Evolutionary conservation across 1,139 yeast species (phyloP).

Genomic region (Taphrina pruni): DNA sequence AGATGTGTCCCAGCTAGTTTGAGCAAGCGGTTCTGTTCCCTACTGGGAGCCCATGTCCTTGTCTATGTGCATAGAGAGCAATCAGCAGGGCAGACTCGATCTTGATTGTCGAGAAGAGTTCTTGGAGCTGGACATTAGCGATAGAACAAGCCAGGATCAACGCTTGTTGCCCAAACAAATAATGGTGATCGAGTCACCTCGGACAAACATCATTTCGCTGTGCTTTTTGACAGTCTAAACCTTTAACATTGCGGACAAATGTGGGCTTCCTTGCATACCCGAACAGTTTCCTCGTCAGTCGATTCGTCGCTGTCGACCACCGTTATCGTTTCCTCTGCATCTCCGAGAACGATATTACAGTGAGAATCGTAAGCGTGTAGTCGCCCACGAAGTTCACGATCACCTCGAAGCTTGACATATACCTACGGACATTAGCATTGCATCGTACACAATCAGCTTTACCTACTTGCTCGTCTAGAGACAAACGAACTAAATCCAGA

Average conservation of each 20-base stretch:
- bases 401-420: slow-evolving; percentile 91
- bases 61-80: too few relatives aligned
- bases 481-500: slow-evolving; percentile 81
- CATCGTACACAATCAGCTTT: not conserved
- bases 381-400: slow-evolving; percentile 87
- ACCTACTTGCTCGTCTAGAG: slow-evolving; percentile 68
- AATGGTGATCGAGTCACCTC: slow-evolving; percentile 59
- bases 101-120: too few relatives aligned
- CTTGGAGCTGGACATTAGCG: too few relatives aligned
- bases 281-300: slow-evolving; percentile 52
- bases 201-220: slow-evolving; percentile 88
- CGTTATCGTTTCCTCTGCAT: slow-evolving; percentile 84
- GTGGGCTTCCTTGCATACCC: slow-evolving; percentile 47
- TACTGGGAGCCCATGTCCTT: too few relatives aligned
- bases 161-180: slow-evolving; percentile 34
- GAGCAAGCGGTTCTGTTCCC: too few relatives aligned
- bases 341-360: slow-evolving; percentile 84
- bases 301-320: slow-evolving; percentile 58
- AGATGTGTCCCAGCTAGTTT: too few relatives aligned
- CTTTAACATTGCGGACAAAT: slow-evolving; percentile 32
- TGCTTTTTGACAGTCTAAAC: slow-evolving; percentile 61
- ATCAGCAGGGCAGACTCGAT: too few relatives aligned
- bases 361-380: slow-evolving; percentile 60
- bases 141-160: not conserved
- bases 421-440: slow-evolving; percentile 54